Conservation (phyloP, 805 yeast species). For the Metschnikowia peoriensis region DNA sequence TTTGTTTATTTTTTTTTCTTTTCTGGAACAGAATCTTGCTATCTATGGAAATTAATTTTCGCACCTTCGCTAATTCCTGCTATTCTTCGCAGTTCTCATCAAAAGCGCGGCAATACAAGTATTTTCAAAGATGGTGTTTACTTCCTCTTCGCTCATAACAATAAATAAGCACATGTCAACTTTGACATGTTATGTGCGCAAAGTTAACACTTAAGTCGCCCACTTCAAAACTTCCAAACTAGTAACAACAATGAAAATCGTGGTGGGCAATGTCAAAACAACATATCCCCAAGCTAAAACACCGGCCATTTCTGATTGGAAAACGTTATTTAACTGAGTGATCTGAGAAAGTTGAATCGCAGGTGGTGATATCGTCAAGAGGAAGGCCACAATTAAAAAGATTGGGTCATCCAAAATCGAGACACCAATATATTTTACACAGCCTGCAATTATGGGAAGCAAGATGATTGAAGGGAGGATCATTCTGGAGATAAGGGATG, state of each 20-base stretch:
- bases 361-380: conserved; percentile 77
- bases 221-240: conserved; percentile 61
- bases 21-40: too few relatives aligned
- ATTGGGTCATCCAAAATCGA: conserved; percentile 81
- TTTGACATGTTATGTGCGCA: too few relatives aligned
- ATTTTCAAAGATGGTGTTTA: too few relatives aligned
- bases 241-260: conserved; percentile 67
- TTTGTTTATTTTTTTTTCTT: too few relatives aligned
- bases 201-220: conserved; percentile 25
- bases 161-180: too few relatives aligned
- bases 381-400: conserved; percentile 70
- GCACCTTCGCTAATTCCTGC: too few relatives aligned
- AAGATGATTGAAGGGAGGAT: conserved; percentile 67
- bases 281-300: conserved; percentile 83
- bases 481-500: conserved; percentile 75
- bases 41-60: too few relatives aligned
- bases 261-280: conserved; percentile 70
- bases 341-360: conserved; percentile 82
- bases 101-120: too few relatives aligned
- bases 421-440: conserved; percentile 61
- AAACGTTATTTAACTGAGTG: conserved; percentile 71
- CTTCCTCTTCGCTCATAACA: too few relatives aligned
- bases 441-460: conserved; percentile 62
- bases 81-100: too few relatives aligned
- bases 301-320: conserved; percentile 80